Evolutionary conservation across 2,329 filamentous ascomycete species (phyloP), one percentile per base, ranked within the genome.

Genomic region (Pseudopithomyces chartarum): DNA sequence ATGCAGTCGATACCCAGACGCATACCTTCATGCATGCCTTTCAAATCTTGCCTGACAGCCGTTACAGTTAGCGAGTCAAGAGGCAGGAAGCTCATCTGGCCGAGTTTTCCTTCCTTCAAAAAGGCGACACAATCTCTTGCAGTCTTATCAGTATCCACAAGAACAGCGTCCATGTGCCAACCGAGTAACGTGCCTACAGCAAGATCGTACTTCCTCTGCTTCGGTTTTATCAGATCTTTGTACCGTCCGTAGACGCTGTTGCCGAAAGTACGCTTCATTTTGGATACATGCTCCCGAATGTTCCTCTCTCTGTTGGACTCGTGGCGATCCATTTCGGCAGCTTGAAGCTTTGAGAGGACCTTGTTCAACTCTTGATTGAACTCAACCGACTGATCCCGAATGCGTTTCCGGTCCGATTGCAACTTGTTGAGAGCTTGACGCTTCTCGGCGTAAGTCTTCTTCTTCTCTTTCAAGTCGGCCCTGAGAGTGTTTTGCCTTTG

Each of bases 21-120:
- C 76, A 88, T 87, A 44, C 90, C 91, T 38, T 91, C 90, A 54
- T 91, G 85, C 74, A 97, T 89, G 26, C 92, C 91, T 77, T 97
- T 97, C 63, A 99, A 82, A 57, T 91, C 93, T 5, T 92, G 90
- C 73, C 96, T 96, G 57, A 95, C 86, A 11, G 91, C 88, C 73
- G 91, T 93, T 71, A 97, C 93, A 70, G 98, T 96, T 74, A 99
- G 97, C 51, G 96, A 97, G 80, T 99, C 95, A 17, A 99, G 83
- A 1, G 95, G 95, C 61, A 98, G 93, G 75, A 99, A 98, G 1
- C 92, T 97, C 78, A 95, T 91, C 56, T 93, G 91, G 6, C 90
- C 86, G 52, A 90, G 88, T 54, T 91, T 88, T 72, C 97, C 91
- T 62, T 97, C 92, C 66, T 95, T 95, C 56, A 99, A 85, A 69